Conservation (phyloP, 2,329 filamentous ascomycete genomes). For the Madurella mycetomatis region DNA sequence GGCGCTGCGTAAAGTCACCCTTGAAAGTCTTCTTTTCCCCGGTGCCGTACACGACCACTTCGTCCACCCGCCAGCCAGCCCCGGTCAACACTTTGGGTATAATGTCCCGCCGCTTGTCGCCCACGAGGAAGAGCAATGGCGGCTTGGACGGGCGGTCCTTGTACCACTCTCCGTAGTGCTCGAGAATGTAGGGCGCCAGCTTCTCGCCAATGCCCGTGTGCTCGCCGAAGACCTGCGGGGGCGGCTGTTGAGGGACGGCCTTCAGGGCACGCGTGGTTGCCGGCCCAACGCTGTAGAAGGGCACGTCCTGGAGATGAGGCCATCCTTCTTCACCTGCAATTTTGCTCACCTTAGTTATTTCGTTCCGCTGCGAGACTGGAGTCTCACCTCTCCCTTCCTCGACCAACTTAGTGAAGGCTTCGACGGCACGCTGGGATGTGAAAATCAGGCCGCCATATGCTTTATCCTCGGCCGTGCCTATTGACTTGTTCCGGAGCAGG, state of each 20-base stretch:
- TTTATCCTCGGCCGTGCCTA: conserved; percentile 36
- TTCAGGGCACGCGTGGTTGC: conserved; percentile 72
- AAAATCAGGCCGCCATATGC: conserved; percentile 75
- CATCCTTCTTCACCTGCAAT: conserved; percentile 31
- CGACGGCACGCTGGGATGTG: conserved; percentile 78
- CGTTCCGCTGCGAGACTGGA: conserved; percentile 20
- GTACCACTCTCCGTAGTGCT: conserved; percentile 64
- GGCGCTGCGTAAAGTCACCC: conserved; percentile 53
- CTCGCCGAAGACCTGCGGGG: conserved; percentile 66
- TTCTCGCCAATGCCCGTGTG: conserved; percentile 82
- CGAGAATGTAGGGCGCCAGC: conserved; percentile 71
- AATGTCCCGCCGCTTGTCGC: conserved; percentile 83
- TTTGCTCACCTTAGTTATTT: conserved; percentile 17
- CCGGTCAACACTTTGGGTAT: conserved; percentile 78
- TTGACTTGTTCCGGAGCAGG: conserved; percentile 42
- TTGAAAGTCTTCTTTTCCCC: conserved; percentile 76
- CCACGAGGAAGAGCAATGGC: conserved; percentile 79
- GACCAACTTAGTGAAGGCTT: conserved; percentile 65
- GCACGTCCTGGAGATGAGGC: conserved; percentile 53
- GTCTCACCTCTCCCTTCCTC: conserved; percentile 44
- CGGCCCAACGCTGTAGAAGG: conserved; percentile 74
- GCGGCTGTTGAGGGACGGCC: conserved; percentile 47
- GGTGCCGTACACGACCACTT: conserved; percentile 83
- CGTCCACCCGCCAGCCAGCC: conserved; percentile 58
- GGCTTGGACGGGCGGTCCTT: conserved; percentile 43